phyloP scores from a whole-genome alignment of 768 basidiomycete species.

The Lentinula lateritia region DNA sequence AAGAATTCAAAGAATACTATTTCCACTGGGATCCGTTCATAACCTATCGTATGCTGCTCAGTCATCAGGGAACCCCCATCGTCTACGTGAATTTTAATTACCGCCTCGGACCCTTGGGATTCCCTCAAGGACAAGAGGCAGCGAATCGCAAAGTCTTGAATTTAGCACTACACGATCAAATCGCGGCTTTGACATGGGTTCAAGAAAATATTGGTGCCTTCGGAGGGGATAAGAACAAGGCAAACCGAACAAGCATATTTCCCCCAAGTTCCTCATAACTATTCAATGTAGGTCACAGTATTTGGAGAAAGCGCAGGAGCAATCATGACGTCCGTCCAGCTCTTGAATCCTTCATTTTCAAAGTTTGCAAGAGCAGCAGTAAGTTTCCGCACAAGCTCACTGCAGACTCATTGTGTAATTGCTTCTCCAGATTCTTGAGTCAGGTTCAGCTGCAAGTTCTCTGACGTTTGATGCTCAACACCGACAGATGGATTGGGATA shows the following conservation, averaged over 20 bases:
- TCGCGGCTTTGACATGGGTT: slow-evolving; percentile 27
- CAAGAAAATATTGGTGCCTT: slow-evolving; percentile 10
- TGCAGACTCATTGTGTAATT: background rate
- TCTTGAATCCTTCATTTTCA: slow-evolving; percentile 24
- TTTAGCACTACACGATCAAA: slow-evolving; percentile 22
- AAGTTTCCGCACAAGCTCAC: background rate
- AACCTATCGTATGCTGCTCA: background rate
- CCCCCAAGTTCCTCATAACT: background rate
- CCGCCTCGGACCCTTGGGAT: slow-evolving; percentile 36
- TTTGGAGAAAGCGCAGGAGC: slow-evolving; percentile 57
- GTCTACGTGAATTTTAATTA: slow-evolving; percentile 39
- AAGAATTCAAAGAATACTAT: slow-evolving; percentile 2
- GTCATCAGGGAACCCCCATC: slow-evolving; percentile 22
- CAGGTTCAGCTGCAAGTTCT: slow-evolving; percentile 19
- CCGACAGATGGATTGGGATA: slow-evolving; percentile 7
- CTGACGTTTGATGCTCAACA: slow-evolving; percentile 15
- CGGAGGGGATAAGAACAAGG: slow-evolving; percentile 5
- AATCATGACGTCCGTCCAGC: slow-evolving; percentile 32
- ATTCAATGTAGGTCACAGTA: slow-evolving; percentile 34
- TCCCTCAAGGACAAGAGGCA: slow-evolving; percentile 26
- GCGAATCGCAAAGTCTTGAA: slow-evolving; percentile 16
- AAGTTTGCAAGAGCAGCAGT: slow-evolving; percentile 14
- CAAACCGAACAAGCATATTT: background rate
- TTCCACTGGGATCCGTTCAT: background rate
- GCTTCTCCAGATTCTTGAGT: slow-evolving; percentile 23